Evolutionary conservation across 163 green algal species (phyloP), one percentile per base, ranked within the genome.

Genomic region (Botryococcus braunii): DNA sequence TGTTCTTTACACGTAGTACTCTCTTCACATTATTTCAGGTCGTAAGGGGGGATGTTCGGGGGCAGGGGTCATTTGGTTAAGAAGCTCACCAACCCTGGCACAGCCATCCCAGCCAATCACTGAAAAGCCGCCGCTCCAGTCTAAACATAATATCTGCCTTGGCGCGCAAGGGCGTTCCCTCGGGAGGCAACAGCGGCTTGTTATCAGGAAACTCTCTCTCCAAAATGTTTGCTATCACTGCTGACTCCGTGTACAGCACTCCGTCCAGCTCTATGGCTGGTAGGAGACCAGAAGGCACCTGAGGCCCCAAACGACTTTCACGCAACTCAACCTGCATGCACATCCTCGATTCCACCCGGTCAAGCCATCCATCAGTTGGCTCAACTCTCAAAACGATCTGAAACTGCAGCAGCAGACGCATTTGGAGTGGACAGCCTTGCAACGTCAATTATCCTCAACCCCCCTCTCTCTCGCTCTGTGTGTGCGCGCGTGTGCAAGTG

Each of bases 201-300:
- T 85, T 58, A 4, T 92, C 76, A 5, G 85, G 82, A 61, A 92
- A 91, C 21, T 70, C 59, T n/a, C 77, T 47, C 77, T 95, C 89
- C 55, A 95, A 64, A 25, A 82, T 40, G 36, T 73, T 34, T 74
- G 83, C 80, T 72, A 95, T 93, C 36, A 79, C 74, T 3, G 73
- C 65, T 1, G 79, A 91, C 77, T 98, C 93, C 0, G 86, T 95
- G 62, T 91, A 79, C 11, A 95, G 65, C 11, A 78, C 67, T 3
- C 92, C 90, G 34, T 96, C 85, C 7, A 96, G 48, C 79, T 96
- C 91, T 64, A 95, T 74, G 9, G 91, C 90, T 7, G 92, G 91
- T 62, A 97, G 77, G 66, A 95, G 77, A 23, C 91, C 89, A 4
- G 76, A 85, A 7, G 88, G 87, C 49, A 92, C 85, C 63, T 62